Conservation (phyloP, 2,329 filamentous ascomycete species). For the Alternaria consortialis region DNA sequence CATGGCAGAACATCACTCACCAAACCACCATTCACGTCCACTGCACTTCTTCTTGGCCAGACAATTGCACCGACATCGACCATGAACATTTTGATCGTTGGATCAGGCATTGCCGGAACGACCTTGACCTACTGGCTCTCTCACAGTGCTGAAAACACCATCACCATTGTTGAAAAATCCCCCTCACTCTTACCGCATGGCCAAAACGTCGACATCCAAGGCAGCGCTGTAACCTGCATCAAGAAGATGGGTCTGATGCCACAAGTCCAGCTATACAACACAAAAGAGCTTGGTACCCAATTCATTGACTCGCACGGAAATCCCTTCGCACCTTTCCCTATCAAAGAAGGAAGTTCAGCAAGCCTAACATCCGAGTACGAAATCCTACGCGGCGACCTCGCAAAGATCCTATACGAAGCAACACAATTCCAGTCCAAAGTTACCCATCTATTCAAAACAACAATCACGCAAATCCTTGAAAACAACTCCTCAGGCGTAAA, state of each 20-base stretch:
- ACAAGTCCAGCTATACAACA: background rate
- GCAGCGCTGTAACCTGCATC: background rate
- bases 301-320: background rate
- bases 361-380: background rate
- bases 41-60: background rate
- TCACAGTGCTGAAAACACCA: background rate
- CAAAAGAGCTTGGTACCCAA: background rate
- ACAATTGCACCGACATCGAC: background rate
- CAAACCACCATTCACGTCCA: background rate
- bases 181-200: background rate
- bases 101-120: background rate
- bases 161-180: background rate
- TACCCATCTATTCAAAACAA: background rate
- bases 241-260: background rate
- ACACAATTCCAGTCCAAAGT: background rate
- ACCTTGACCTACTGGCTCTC: background rate
- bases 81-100: background rate
- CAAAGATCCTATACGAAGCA: background rate
- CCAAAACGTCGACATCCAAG: background rate
- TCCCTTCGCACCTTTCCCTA: conserved; percentile 39
- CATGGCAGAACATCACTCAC: background rate
- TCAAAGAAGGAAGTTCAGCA: background rate
- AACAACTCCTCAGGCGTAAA: background rate
- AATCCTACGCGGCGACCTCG: background rate
- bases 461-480: background rate